These are phyloP conservation scores for Microbotryomycetes sp. DNA, from an alignment of 1,284 basidiomycete species.

Conservation along the genomic window DNA sequence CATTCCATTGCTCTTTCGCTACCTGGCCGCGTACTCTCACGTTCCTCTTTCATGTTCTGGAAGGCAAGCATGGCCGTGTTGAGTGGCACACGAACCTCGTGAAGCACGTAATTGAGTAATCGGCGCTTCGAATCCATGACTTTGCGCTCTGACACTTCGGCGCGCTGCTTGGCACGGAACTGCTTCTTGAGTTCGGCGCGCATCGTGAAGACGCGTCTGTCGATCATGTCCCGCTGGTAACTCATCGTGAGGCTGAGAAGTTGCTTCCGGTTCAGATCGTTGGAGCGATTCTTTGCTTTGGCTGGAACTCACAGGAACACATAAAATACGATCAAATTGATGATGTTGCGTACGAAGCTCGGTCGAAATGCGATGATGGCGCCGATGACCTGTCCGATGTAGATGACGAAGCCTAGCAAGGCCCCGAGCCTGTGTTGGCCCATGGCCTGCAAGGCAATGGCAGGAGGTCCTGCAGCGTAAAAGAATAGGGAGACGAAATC, in stretches of 20 bases:
- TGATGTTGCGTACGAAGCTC: background rate
- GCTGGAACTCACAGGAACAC: slow-evolving; percentile 33
- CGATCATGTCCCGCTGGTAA: slow-evolving; percentile 46
- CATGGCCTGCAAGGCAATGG: slow-evolving; percentile 66
- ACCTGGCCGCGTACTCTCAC: too few relatives aligned
- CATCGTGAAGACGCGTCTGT: slow-evolving; percentile 54
- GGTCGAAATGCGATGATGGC: background rate
- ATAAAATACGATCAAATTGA: slow-evolving; percentile 52
- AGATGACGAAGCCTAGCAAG: slow-evolving; percentile 50
- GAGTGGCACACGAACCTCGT: slow-evolving; percentile 72
- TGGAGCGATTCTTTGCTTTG: too few relatives aligned
- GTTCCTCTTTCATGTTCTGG: slow-evolving; percentile 60
- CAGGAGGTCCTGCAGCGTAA: slow-evolving; percentile 57
- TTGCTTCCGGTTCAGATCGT: too few relatives aligned
- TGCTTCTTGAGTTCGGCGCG: slow-evolving; percentile 58
- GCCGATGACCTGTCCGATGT: slow-evolving; percentile 1
- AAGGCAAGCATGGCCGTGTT: slow-evolving; percentile 75
- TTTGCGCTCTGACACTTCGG: slow-evolving; percentile 61
- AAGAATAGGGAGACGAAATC: slow-evolving; percentile 44
- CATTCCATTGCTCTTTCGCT: slow-evolving; percentile 71
- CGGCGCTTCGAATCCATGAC: background rate
- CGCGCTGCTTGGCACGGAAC: slow-evolving; percentile 61
- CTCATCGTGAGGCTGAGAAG: slow-evolving; percentile 40
- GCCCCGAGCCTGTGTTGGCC: slow-evolving; percentile 60
- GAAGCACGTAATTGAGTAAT: slow-evolving; percentile 54